Evolutionary conservation across 164 flowering plant genomes (phyloP), one percentile per base, ranked within the genome.

Genomic region (Saururus chinensis): DNA sequence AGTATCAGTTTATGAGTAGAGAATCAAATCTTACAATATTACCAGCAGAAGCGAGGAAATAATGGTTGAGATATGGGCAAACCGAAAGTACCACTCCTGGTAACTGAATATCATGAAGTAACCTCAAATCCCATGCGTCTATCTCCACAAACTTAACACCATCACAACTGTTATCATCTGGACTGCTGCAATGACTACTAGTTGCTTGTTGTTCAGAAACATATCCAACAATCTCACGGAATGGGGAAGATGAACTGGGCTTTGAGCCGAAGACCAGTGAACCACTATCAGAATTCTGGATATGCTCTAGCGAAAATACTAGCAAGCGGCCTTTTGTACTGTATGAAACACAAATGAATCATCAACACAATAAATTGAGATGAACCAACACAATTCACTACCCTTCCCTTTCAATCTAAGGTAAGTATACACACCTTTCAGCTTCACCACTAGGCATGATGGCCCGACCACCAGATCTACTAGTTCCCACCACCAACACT

Each of bases 391-490:
- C 2, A 12, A 55, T 6, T 55, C 35, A 24, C 7, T 23, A 6
- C 16, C 19, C 14, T n/a, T 4, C 7, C 13, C 40, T 56, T 25
- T 17, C 23, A 19, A 37, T 8, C 8, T 22, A n/a, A 54, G 35
- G 13, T 42, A 40, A 2, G 37, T 42, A 55, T 61, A 56, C 40
- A 42, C 23, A 93, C 98, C 95, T 87, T 79, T 90, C 99, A 72
- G 99, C 88, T 88, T 93, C 99, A 62, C 99, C 99, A 78, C 88
- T 88, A 60, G 97, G 81, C 97, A 93, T 82, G n/a, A 93, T 82
- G 69, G 92, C 89, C 53, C 86, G 95, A 65, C 97, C 95, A 64
- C 84, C 66, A 67, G 91, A 85, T 53, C 70, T 74, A 68, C 96
- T 85, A 40, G 99, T 90, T 63, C 99, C 99, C 65, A 93, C 77